A percentile compares a stretch with the other conserved stretches of the same genome.
These are phyloP conservation scores for Diutina ranongensis DNA, from an alignment of 1,139 yeast genomes.

Conservation along the genomic window DNA sequence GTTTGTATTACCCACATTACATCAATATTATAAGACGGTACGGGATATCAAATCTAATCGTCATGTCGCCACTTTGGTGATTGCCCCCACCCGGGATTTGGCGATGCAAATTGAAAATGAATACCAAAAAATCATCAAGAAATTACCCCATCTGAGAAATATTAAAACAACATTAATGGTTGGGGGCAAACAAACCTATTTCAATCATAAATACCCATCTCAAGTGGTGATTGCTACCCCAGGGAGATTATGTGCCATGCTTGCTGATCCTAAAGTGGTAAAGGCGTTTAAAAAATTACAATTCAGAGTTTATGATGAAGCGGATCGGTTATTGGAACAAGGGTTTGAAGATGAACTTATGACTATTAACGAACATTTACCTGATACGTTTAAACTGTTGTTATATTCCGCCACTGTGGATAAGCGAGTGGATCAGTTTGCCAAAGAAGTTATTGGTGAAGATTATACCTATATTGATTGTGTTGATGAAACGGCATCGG, in stretches of 20 bases:
- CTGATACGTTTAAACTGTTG: constrained; percentile 35
- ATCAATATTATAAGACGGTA: constrained; percentile 15
- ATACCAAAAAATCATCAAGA: constrained; percentile 21
- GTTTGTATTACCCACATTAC: constrained; percentile 69
- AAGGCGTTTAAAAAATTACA: constrained; percentile 41
- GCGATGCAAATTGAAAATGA: constrained; percentile 78
- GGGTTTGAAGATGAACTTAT: constrained; percentile 62
- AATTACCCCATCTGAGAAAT: constrained; percentile 10
- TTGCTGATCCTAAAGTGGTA: constrained; percentile 34
- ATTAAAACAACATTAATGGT: not conserved
- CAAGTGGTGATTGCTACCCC: constrained; percentile 79
- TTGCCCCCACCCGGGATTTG: constrained; percentile 88
- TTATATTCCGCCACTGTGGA: constrained; percentile 87
- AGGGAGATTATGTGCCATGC: constrained; percentile 63
- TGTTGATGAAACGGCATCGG: constrained; percentile 52
- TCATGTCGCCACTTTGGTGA: constrained; percentile 46
- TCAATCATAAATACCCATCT: constrained; percentile 15
- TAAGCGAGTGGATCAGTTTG: constrained; percentile 51
- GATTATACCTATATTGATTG: constrained; percentile 64
- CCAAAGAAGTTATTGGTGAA: constrained; percentile 52
- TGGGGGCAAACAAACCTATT: not conserved
- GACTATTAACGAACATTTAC: constrained; percentile 32
- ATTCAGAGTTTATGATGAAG: constrained; percentile 76
- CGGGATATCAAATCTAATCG: constrained; percentile 12
- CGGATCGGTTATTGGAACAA: constrained; percentile 69